Evolutionary conservation across 495 filamentous ascomycete genomes (phyloP), one percentile per base, ranked within the genome.

Genomic region (Hypoxylon rickii): DNA sequence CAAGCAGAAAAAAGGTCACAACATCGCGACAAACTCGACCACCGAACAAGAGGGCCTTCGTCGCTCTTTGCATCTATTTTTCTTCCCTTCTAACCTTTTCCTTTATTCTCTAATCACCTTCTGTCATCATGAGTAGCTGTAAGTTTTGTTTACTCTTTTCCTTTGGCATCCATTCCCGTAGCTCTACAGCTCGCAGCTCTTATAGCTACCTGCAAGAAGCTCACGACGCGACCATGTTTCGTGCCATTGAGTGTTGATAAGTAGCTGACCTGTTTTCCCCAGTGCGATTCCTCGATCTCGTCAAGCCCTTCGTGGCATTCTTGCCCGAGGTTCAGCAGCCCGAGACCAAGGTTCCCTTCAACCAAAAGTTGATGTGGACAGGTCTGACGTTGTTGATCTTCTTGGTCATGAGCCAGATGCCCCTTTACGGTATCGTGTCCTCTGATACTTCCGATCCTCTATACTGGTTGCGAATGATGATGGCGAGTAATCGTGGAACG

Each of bases 391-490:
- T 97, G 62, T 77, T 97, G 68, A 95, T 97, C 78, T 98, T 97
- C 84, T 81, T 98, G 87, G 93, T 99, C 72, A 99, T 99, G 95
- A 96, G 89, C 77, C 94, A 99, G 77, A 97, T 99, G 94, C 95
- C 95, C 55, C 76, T 95, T 56, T 96, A 95, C 51, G 90, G 91
- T 74, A 96, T 95, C 73, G 91, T 96, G 61, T 95, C 93, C 48
- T 96, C 93, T 57, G 94, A 98, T 77, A 91, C 87, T 46, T 95
- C 90, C 34, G 95, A 99, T 79, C 95, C 95, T 57, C 79, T 99
- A 68, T 99, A 97, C 86, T 99, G 95, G 95, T 83, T 99, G 65
- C 87, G 95, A 70, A 97, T 97, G 93, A 96, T 98, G 92, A 78
- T 97, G 81, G 95, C 95, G 67, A 95, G 89, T 89, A 99, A 99